A percentile compares a stretch with the other conserved stretches of the same genome.
Conservation (phyloP, 192 early-diverging fungal species). For the Lobosporangium transversale region DNA sequence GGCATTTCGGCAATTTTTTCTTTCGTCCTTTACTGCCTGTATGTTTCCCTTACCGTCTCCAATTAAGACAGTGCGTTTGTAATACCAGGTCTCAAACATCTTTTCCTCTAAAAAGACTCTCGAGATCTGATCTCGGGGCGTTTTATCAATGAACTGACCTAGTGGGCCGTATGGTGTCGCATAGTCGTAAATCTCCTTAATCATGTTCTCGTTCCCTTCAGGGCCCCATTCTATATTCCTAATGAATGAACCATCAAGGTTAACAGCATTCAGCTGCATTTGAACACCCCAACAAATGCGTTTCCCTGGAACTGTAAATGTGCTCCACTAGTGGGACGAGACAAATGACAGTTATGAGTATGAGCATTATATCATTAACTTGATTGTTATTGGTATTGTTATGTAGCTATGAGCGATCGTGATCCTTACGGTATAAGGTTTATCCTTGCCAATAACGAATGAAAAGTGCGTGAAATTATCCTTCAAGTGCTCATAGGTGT, state of each 20-base stretch:
- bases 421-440: slow-evolving; percentile 35
- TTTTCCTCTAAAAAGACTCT: slow-evolving; percentile 41
- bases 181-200: slow-evolving; percentile 28
- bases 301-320: slow-evolving; percentile 22
- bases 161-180: slow-evolving; percentile 17
- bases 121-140: slow-evolving; percentile 17
- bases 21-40: background rate
- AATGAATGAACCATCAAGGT: slow-evolving; percentile 12
- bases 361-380: background rate
- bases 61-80: slow-evolving; percentile 20
- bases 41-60: slow-evolving; percentile 23
- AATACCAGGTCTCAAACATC: slow-evolving; percentile 50
- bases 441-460: slow-evolving; percentile 28
- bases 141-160: slow-evolving; percentile 34
- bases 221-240: slow-evolving; percentile 36
- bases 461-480: slow-evolving; percentile 27
- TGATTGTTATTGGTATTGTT: background rate
- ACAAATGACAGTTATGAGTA: background rate
- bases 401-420: background rate
- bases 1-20: too few species aligned
- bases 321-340: slow-evolving; percentile 20
- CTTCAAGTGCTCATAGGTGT: slow-evolving; percentile 11
- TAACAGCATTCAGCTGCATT: slow-evolving; percentile 4
- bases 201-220: slow-evolving; percentile 22
- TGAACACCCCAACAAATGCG: slow-evolving; percentile 32